A percentile compares a stretch with the other conserved stretches of the same genome.
These are phyloP conservation scores for Malassezia sympodialis DNA, from an alignment of 1,284 basidiomycete genomes.

Conservation along the genomic window DNA sequence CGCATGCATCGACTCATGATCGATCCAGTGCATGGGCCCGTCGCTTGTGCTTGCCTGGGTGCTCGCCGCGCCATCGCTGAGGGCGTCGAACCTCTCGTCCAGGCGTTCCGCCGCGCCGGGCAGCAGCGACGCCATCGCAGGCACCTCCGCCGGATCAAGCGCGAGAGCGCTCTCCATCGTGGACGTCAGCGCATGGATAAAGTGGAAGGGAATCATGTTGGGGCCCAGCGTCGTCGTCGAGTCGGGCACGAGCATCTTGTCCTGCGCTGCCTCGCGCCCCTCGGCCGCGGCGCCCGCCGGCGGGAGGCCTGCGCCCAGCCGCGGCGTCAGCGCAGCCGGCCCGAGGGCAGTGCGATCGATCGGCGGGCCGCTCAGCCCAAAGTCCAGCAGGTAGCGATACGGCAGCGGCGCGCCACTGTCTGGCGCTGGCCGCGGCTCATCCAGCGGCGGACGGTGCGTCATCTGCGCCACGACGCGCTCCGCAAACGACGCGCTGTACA, in stretches of 20 bases:
- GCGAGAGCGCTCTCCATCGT: conserved; percentile 36
- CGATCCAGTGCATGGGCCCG: conserved; percentile 23
- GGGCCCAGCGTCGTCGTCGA: conserved; percentile 30
- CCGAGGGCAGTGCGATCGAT: conserved; percentile 31
- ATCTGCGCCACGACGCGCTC: conserved; percentile 5
- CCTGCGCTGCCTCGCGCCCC: not conserved
- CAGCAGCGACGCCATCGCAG: conserved; percentile 22
- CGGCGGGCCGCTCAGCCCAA: conserved; percentile 41
- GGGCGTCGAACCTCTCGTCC: conserved; percentile 16
- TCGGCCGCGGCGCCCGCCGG: not conserved
- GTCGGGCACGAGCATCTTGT: conserved; percentile 12
- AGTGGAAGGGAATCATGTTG: conserved; percentile 43
- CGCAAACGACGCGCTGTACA: conserved; percentile 8
- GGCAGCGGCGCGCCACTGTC: not conserved
- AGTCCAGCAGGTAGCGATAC: conserved; percentile 39
- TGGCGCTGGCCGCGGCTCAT: not conserved
- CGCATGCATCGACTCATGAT: conserved; percentile 36
- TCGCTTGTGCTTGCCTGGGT: conserved; percentile 5
- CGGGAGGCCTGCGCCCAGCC: conserved; percentile 1
- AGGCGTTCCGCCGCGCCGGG: conserved; percentile 12
- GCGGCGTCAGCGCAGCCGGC: conserved; percentile 32
- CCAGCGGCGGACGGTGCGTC: not conserved
- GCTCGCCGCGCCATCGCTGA: conserved; percentile 12
- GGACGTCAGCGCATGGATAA: conserved; percentile 43
- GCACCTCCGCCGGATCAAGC: conserved; percentile 38